Conservation (phyloP, 2,329 filamentous ascomycete species). For the Trichoderma asperellum region DNA sequence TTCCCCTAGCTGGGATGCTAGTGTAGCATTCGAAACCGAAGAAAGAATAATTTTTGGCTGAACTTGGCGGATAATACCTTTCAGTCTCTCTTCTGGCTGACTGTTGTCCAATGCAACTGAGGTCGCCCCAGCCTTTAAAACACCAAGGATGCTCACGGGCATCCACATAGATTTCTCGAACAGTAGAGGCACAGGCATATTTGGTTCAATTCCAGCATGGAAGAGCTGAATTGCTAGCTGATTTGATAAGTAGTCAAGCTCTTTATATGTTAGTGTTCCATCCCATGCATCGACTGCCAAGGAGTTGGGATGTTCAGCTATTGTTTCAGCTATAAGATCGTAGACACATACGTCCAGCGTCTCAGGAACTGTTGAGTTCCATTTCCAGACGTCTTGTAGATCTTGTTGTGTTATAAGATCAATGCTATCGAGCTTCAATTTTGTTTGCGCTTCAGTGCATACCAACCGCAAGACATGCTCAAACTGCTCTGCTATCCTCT, state of each 20-base stretch:
- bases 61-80: neutral
- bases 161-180: neutral
- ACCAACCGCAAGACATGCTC: neutral
- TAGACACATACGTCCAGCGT: neutral
- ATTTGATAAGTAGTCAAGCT: neutral
- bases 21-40: neutral
- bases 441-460: neutral
- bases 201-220: neutral
- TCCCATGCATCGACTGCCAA: neutral
- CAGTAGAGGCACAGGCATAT: neutral
- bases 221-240: neutral
- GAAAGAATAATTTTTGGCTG: neutral
- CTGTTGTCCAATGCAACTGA: neutral
- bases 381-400: neutral
- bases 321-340: neutral
- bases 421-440: neutral
- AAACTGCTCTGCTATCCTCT: neutral
- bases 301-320: neutral
- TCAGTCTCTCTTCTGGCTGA: neutral
- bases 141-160: neutral
- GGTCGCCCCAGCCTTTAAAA: neutral
- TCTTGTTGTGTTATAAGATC: neutral
- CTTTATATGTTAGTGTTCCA: neutral
- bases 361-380: neutral
- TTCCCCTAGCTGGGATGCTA: neutral